phyloP scores from a whole-genome alignment of 257 asterid genomes.

The Ballota nigra region DNA sequence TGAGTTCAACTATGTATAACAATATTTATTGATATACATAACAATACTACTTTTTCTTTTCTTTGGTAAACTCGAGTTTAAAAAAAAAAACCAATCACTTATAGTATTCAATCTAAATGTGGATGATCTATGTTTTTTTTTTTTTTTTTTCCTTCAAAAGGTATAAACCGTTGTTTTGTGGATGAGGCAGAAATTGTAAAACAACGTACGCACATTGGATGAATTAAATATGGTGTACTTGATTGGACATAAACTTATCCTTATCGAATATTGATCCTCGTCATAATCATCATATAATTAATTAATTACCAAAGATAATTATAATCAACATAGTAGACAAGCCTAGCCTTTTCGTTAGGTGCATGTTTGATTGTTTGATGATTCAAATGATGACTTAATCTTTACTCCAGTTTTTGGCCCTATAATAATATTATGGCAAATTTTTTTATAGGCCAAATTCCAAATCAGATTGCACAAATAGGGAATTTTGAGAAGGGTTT shows the following conservation, averaged over 20 bases:
- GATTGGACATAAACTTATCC: slow-evolving; percentile 17
- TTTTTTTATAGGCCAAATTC: not conserved
- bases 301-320: not conserved
- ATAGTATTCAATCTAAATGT: too few relatives aligned
- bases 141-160: not conserved
- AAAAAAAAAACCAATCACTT: too few relatives aligned
- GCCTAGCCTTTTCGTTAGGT: not conserved
- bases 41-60: too few relatives aligned
- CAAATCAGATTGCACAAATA: too few relatives aligned
- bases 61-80: too few relatives aligned
- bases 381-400: not conserved
- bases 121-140: too few relatives aligned
- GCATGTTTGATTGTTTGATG: not conserved
- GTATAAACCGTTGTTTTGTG: not conserved
- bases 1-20: too few relatives aligned
- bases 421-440: too few relatives aligned
- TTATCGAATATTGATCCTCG: not conserved
- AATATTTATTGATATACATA: too few relatives aligned
- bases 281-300: not conserved
- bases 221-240: not conserved
- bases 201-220: slow-evolving; percentile 28
- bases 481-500: too few relatives aligned
- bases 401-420: not conserved
- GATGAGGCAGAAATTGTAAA: not conserved
- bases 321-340: not conserved